Percentiles rank a stretch among this genome's conserved stretches.
phyloP scores from a whole-genome alignment of 73 alveolate species.

The Paramecium tetraurelia region DNA sequence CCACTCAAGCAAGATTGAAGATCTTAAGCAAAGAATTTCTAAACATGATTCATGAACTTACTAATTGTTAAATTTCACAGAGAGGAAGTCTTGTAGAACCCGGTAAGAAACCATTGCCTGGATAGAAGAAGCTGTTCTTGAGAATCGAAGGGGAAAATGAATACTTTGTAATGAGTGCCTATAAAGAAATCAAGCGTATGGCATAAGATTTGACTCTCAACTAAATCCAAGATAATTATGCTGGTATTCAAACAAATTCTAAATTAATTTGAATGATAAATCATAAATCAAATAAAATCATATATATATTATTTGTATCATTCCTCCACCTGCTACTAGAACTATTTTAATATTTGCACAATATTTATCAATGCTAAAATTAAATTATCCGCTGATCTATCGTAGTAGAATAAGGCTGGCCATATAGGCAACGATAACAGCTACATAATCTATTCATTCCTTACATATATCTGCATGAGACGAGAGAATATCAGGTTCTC shows the following conservation, averaged over 20 bases:
- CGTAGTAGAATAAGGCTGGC: not conserved
- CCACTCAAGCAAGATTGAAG: slow-evolving; percentile 86
- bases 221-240: slow-evolving; percentile 6
- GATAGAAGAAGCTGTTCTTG: slow-evolving; percentile 84
- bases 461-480: not conserved
- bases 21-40: slow-evolving; percentile 84
- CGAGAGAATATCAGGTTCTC: slow-evolving; percentile 2
- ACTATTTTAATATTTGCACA: not conserved
- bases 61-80: slow-evolving; percentile 80
- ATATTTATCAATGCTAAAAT: not conserved
- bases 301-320: not conserved
- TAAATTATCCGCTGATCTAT: not conserved
- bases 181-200: slow-evolving; percentile 83
- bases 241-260: slow-evolving; percentile 1
- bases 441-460: not conserved
- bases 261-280: not conserved
- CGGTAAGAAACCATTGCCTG: slow-evolving; percentile 84
- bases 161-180: slow-evolving; percentile 88
- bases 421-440: not conserved
- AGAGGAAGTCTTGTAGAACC: slow-evolving; percentile 88
- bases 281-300: not conserved
- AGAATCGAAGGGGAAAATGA: slow-evolving; percentile 90
- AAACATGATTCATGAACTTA: slow-evolving; percentile 85
- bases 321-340: not conserved
- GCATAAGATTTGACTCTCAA: slow-evolving; percentile 40